Percentiles rank a stretch among this genome's conserved stretches.
Evolutionary conservation across 371 early-diverging fungal species (phyloP).

Genomic region (Mortierella sp.): DNA sequence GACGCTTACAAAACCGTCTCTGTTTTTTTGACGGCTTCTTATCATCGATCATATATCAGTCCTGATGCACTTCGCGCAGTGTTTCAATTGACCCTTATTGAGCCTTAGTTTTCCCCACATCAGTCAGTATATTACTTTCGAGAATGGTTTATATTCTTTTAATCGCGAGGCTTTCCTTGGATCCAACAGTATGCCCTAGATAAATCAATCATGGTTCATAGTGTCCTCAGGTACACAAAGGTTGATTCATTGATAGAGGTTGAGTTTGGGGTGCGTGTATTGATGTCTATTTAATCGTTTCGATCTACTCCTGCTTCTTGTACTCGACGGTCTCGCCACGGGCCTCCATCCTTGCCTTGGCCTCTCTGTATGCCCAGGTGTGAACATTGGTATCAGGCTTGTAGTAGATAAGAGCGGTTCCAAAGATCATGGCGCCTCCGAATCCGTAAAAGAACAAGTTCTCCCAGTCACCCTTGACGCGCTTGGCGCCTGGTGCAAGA

Average conservation of each 20-base stretch:
- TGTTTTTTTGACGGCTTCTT: no score
- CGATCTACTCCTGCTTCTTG: conserved; percentile 45
- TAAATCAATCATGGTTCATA: neutral
- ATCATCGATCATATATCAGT: no score
- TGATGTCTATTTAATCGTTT: conserved; percentile 1
- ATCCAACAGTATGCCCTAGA: neutral
- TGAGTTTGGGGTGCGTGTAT: neutral
- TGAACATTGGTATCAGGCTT: conserved; percentile 75
- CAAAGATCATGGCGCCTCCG: conserved; percentile 68
- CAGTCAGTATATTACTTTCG: no score
- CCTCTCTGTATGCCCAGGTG: conserved; percentile 61
- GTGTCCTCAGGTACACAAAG: neutral
- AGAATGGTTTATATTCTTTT: no score
- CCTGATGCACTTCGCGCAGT: neutral
- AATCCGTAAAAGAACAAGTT: conserved; percentile 68
- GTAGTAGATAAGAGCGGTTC: conserved; percentile 68
- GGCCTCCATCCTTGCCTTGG: conserved; percentile 59
- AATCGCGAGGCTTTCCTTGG: neutral
- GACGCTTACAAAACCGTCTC: neutral
- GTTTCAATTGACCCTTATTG: no score
- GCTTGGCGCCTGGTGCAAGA: conserved; percentile 61
- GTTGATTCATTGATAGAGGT: neutral
- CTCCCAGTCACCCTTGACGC: conserved; percentile 82
- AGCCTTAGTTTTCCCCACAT: no score
- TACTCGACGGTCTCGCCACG: conserved; percentile 58